Conservation (phyloP, 306 rosid species). For the Malus domestica region DNA sequence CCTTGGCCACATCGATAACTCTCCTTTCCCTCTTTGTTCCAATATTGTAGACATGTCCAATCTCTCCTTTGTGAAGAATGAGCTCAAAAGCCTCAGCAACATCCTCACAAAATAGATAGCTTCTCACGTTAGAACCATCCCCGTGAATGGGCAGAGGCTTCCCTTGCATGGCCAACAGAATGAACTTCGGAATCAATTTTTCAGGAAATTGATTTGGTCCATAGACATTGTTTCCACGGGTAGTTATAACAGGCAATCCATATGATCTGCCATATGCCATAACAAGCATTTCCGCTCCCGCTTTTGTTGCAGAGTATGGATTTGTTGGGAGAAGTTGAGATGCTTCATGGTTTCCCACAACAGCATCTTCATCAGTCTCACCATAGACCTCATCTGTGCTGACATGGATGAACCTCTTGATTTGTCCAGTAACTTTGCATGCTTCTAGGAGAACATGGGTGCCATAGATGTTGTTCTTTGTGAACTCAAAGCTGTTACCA, state of each 20-base stretch:
- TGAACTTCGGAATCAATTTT: slow-evolving; percentile 84
- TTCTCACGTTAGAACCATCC: slow-evolving; percentile 89
- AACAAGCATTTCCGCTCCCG: slow-evolving; percentile 95
- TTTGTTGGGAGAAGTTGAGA: slow-evolving; percentile 91
- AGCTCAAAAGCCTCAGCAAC: slow-evolving; percentile 94
- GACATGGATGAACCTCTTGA: slow-evolving; percentile 87
- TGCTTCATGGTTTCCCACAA: slow-evolving; percentile 89
- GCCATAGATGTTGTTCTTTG: slow-evolving; percentile 90
- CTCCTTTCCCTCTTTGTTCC: slow-evolving; percentile 86
- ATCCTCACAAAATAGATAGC: slow-evolving; percentile 83
- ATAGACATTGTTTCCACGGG: slow-evolving; percentile 86
- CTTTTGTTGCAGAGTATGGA: slow-evolving; percentile 90
- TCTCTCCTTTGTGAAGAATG: slow-evolving; percentile 90
- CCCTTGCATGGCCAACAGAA: slow-evolving; percentile 82
- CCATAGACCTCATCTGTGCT: slow-evolving; percentile 97
- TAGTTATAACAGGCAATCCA: slow-evolving; percentile 82
- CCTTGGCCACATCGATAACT: slow-evolving; percentile 83
- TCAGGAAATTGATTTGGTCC: slow-evolving; percentile 93
- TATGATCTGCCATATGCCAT: slow-evolving; percentile 93
- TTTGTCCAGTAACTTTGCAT: slow-evolving; percentile 85
- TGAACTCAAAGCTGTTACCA: slow-evolving; percentile 88
- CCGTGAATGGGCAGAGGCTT: slow-evolving; percentile 89
- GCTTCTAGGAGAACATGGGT: slow-evolving; percentile 90
- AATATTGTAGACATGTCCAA: slow-evolving; percentile 86
- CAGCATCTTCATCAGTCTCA: slow-evolving; percentile 88